Percentiles rank a stretch among this genome's conserved stretches.
Evolutionary conservation across 495 filamentous ascomycete species (phyloP).

Genomic region (Staphylotrichum longicolle): DNA sequence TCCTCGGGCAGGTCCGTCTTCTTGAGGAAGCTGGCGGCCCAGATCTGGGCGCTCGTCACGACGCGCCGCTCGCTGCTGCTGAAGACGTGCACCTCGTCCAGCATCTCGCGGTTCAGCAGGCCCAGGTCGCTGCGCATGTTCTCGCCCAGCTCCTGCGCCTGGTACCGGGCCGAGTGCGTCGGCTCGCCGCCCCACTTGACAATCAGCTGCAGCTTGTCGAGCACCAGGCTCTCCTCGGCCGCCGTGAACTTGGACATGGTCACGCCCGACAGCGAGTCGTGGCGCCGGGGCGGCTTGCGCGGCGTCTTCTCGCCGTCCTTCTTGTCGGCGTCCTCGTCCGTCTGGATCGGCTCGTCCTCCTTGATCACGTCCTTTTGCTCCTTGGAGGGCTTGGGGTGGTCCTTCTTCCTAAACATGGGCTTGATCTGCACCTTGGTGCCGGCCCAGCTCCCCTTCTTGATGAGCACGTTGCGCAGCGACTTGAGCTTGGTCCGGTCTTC

Average conservation of each 20-base stretch:
- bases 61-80: conserved; percentile 93
- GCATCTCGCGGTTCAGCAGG: conserved; percentile 85
- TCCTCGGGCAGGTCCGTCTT: conserved; percentile 80
- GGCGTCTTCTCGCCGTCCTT: conserved; percentile 22
- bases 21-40: conserved; percentile 84
- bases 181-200: conserved; percentile 99
- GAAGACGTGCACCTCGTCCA: conserved; percentile 88
- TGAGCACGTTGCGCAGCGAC: conserved; percentile 75
- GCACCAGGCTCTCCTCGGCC: conserved; percentile 78
- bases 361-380: conserved; percentile 22
- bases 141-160: conserved; percentile 87
- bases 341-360: conserved; percentile 9
- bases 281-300: conserved; percentile 54
- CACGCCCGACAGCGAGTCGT: conserved; percentile 79
- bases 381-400: conserved; percentile 41
- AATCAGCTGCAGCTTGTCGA: conserved; percentile 95
- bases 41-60: conserved; percentile 95
- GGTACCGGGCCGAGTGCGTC: conserved; percentile 94
- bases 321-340: conserved; percentile 23
- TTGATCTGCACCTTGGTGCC: conserved; percentile 99
- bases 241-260: conserved; percentile 88
- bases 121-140: conserved; percentile 94
- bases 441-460: conserved; percentile 87
- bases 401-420: conserved; percentile 90
- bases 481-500: conserved; percentile 88